These are phyloP conservation scores for Orbilia javanica DNA, from an alignment of 2,329 filamentous ascomycete species.

Conservation along the genomic window DNA sequence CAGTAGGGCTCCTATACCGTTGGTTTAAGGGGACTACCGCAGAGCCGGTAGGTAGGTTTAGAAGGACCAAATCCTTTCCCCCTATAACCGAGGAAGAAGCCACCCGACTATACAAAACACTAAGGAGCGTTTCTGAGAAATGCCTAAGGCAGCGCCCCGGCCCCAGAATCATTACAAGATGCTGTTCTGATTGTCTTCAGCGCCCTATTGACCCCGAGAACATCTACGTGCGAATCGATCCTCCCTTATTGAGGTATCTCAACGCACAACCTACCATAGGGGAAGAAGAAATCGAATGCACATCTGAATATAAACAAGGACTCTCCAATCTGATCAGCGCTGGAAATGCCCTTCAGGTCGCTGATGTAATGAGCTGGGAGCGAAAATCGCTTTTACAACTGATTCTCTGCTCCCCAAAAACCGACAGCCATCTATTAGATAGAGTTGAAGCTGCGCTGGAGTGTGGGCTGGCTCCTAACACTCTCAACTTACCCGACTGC, in stretches of 20 bases:
- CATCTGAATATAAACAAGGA: not conserved
- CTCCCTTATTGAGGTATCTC: not conserved
- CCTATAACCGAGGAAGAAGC: not conserved
- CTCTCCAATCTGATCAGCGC: not conserved
- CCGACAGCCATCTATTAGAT: not conserved
- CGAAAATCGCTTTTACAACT: not conserved
- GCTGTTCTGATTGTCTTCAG: not conserved
- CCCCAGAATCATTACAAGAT: too few species aligned
- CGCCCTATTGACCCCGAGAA: not conserved
- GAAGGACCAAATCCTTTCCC: not conserved
- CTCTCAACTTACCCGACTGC: not conserved
- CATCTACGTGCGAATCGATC: not conserved
- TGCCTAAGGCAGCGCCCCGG: too few species aligned
- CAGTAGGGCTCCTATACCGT: slow-evolving; percentile 8
- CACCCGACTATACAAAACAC: not conserved
- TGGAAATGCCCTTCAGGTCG: not conserved
- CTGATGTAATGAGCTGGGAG: not conserved
- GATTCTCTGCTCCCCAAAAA: not conserved
- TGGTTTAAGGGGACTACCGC: slow-evolving; percentile 1
- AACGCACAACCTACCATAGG: not conserved
- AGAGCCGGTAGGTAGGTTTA: not conserved
- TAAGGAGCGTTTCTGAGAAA: not conserved
- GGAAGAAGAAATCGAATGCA: not conserved
- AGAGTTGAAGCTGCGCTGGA: not conserved
- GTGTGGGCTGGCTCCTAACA: not conserved